phyloP scores from a whole-genome alignment of 2,329 filamentous ascomycete species.

The Fusarium sp. region DNA sequence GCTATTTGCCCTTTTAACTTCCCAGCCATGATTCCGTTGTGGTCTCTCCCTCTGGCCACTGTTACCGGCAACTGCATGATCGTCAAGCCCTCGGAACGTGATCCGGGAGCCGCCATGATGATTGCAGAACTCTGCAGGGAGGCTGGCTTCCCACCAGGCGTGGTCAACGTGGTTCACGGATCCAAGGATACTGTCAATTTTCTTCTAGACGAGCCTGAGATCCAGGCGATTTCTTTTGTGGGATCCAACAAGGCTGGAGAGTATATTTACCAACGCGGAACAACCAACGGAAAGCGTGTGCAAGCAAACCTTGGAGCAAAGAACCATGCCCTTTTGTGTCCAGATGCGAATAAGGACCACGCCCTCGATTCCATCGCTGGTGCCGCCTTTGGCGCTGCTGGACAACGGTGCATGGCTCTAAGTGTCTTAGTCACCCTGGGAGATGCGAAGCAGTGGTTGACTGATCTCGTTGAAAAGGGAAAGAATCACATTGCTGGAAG shows the following conservation, averaged over 20 bases:
- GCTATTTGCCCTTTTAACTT: conserved; percentile 88
- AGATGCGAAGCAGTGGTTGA: conserved; percentile 80
- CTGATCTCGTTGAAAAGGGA: conserved; percentile 78
- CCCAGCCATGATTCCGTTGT: conserved; percentile 86
- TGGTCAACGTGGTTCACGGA: conserved; percentile 82
- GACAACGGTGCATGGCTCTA: conserved; percentile 85
- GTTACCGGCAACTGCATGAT: conserved; percentile 83
- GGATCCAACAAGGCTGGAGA: conserved; percentile 85
- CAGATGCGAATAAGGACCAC: conserved; percentile 85
- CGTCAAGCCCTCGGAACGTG: conserved; percentile 83
- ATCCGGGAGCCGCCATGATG: conserved; percentile 84
- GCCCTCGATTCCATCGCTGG: conserved; percentile 82
- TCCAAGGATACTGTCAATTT: conserved; percentile 82
- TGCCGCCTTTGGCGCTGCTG: conserved; percentile 84
- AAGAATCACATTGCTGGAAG: conserved; percentile 78
- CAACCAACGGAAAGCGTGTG: conserved; percentile 83
- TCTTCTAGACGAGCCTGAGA: conserved; percentile 80
- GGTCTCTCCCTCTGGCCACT: conserved; percentile 83
- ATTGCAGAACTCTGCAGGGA: conserved; percentile 79
- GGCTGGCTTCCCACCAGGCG: conserved; percentile 81
- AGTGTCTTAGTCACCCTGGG: conserved; percentile 82
- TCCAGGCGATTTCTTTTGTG: conserved; percentile 86
- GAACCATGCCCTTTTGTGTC: conserved; percentile 83
- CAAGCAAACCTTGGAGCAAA: conserved; percentile 87
- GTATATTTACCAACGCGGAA: conserved; percentile 80